These are phyloP conservation scores for Trametes meyenii DNA, from an alignment of 768 basidiomycete species.

Conservation along the genomic window DNA sequence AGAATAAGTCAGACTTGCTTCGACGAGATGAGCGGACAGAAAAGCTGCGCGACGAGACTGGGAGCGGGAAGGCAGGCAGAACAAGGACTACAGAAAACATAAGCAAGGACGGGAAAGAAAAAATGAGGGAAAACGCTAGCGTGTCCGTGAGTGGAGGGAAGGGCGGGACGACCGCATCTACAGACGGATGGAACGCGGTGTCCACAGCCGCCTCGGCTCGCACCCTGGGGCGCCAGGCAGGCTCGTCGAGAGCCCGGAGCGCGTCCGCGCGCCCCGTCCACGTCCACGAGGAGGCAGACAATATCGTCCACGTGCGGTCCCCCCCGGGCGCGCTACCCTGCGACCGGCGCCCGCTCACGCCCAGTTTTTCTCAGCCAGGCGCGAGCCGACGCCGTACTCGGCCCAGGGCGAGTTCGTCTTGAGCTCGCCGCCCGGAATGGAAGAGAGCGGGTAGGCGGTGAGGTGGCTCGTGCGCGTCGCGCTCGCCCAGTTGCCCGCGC, in stretches of 20 bases:
- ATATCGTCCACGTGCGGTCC: no score
- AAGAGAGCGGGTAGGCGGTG: conserved; percentile 46
- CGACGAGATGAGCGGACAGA: conserved; percentile 35
- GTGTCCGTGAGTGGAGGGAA: conserved; percentile 2
- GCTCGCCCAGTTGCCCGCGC: conserved; percentile 79
- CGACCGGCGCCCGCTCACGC: conserved; percentile 12
- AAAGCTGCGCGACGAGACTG: conserved; percentile 26
- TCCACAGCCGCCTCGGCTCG: neutral
- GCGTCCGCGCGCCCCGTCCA: no score
- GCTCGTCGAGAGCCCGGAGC: no score
- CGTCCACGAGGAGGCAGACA: no score
- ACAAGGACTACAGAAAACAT: conserved; percentile 23
- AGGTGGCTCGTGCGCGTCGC: conserved; percentile 57
- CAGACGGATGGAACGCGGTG: neutral
- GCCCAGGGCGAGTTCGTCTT: conserved; percentile 62
- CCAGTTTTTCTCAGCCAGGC: conserved; percentile 34
- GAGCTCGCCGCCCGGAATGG: conserved; percentile 60
- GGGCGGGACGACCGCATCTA: neutral
- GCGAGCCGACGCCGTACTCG: conserved; percentile 28
- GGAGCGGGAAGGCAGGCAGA: conserved; percentile 20
- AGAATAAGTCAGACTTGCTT: conserved; percentile 41
- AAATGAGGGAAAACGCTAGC: conserved; percentile 3
- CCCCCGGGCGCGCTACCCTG: no score
- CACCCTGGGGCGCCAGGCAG: neutral
- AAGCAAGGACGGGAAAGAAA: conserved; percentile 12